Evolutionary conservation across 164 flowering plant species (phyloP).

Genomic region (Cinnamomum chago): DNA sequence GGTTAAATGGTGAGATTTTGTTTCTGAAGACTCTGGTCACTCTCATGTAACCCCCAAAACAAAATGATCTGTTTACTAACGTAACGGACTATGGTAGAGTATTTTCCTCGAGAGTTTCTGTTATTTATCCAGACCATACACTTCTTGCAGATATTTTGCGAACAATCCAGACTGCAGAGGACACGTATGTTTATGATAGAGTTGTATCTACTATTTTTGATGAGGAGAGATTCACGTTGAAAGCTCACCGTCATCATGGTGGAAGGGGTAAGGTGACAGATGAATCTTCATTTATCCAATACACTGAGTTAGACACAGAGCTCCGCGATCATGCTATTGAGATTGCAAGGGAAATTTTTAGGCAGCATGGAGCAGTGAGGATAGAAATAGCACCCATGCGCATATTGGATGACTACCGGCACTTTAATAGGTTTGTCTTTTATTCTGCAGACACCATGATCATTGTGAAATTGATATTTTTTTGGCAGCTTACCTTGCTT

Average conservation of each 20-base stretch:
- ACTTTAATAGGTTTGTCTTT: conserved; percentile 45
- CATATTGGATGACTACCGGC: conserved; percentile 52
- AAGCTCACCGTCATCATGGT: conserved; percentile 39
- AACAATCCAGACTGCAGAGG: conserved; percentile 77
- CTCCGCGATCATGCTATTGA: conserved; percentile 59
- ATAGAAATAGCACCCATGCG: conserved; percentile 61
- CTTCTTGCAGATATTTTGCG: conserved; percentile 56
- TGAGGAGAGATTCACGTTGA: conserved; percentile 47
- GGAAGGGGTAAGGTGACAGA: conserved; percentile 31
- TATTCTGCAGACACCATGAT: conserved; percentile 1
- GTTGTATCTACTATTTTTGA: conserved; percentile 75
- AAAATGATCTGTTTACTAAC: no score
- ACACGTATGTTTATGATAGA: conserved; percentile 68
- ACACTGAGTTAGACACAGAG: conserved; percentile 51
- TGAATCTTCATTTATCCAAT: conserved; percentile 40
- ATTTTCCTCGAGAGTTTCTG: no score
- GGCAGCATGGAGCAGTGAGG: conserved; percentile 75
- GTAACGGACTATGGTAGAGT: no score
- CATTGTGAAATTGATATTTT: conserved; percentile 1
- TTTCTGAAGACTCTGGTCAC: not conserved
- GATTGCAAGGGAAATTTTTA: conserved; percentile 56
- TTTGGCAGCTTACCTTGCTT: not conserved
- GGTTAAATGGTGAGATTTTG: conserved; percentile 63
- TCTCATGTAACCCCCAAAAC: not conserved
- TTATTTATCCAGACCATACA: no score